Conservation (phyloP, 163 green algal genomes). For the Coccomyxa subellipsoidea region DNA sequence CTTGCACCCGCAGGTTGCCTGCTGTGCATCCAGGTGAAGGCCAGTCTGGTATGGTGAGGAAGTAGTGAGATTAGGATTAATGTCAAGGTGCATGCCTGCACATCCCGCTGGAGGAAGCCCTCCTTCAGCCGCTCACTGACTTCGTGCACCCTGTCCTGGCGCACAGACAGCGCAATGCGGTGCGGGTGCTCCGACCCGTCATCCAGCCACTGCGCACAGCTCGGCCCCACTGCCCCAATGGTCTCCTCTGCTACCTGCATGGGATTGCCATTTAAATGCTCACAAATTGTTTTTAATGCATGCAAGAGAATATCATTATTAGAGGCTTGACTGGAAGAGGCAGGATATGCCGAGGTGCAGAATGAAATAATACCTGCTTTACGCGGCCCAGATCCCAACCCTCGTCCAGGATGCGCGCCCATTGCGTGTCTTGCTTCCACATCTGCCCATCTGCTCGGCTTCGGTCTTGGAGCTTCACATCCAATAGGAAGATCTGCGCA, state of each 20-base stretch:
- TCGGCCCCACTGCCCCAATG: conserved; percentile 18
- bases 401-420: conserved; percentile 55
- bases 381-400: conserved; percentile 69
- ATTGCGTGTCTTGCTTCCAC: conserved; percentile 76
- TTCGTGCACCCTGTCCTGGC: conserved; percentile 29
- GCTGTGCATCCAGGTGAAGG: conserved; percentile 20
- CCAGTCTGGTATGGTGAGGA: conserved; percentile 19
- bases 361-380: conserved; percentile 5
- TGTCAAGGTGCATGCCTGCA: conserved; percentile 15
- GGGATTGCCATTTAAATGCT: neutral
- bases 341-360: neutral
- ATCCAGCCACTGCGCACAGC: conserved; percentile 53
- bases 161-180: conserved; percentile 65
- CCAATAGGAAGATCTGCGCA: conserved; percentile 69
- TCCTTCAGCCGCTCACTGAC: conserved; percentile 6
- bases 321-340: too few species aligned
- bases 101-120: neutral
- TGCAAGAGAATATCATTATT: neutral
- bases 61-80: too few species aligned
- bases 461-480: conserved; percentile 42
- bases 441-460: conserved; percentile 41
- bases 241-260: conserved; percentile 32
- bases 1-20: neutral
- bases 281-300: neutral
- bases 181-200: conserved; percentile 81